Evolutionary conservation across 2,329 filamentous ascomycete species (phyloP).

Genomic region (Macrophomina pseudophaseolina): DNA sequence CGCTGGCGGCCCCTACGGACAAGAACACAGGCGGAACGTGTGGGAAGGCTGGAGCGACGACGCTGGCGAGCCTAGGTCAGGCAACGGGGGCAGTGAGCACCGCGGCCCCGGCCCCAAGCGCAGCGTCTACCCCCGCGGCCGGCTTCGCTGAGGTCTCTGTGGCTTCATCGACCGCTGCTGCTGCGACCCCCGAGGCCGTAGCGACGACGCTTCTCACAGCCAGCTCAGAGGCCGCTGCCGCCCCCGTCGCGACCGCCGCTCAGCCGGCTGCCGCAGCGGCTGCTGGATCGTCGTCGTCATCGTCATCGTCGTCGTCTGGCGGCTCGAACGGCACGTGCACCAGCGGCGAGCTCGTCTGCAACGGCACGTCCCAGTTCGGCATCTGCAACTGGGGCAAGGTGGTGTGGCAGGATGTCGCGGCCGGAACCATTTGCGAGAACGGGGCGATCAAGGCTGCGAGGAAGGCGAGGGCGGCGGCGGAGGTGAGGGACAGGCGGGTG

Average conservation of each 20-base stretch:
- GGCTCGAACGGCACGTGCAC: background rate
- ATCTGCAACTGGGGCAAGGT: conserved; percentile 50
- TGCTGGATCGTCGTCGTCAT: too few species aligned
- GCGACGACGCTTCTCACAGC: background rate
- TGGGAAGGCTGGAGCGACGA: conserved; percentile 46
- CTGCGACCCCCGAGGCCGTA: conserved; percentile 32
- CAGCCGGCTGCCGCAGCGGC: background rate
- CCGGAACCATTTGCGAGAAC: conserved; percentile 51
- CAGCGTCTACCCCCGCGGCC: too few species aligned
- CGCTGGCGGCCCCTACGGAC: conserved; percentile 15
- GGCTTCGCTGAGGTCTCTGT: background rate
- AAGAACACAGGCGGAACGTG: conserved; percentile 33
- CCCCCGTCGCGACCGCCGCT: background rate
- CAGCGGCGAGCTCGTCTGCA: conserved; percentile 28
- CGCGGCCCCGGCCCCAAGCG: background rate
- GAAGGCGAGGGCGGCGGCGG: background rate
- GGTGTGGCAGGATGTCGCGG: conserved; percentile 41
- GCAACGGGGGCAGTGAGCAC: conserved; percentile 42
- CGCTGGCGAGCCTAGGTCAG: conserved; percentile 47
- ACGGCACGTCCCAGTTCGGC: conserved; percentile 47
- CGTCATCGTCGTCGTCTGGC: too few species aligned
- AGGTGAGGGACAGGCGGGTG: background rate
- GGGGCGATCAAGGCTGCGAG: conserved; percentile 40
- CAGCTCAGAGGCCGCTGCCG: background rate
- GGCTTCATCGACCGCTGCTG: conserved; percentile 46